phyloP scores from a whole-genome alignment of 176 grass and related monocot species.

The Oryza glumipatula region DNA sequence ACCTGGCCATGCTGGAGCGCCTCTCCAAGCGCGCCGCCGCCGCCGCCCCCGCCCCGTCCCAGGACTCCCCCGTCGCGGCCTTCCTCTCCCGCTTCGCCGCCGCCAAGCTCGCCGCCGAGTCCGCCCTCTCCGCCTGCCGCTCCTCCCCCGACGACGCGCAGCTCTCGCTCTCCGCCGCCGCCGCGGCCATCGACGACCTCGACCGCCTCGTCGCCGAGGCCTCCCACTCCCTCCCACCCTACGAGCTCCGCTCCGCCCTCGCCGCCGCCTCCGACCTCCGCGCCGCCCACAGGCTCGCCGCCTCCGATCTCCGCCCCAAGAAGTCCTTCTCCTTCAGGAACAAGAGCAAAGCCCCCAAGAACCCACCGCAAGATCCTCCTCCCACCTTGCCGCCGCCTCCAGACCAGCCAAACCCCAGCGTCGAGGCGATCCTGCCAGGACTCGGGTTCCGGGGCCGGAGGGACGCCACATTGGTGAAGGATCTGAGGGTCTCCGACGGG shows the following conservation, averaged over 20 bases:
- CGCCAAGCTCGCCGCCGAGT: slow-evolving; percentile 59
- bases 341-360: slow-evolving; percentile 61
- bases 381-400: slow-evolving; percentile 4
- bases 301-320: slow-evolving; percentile 57
- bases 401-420: slow-evolving; percentile 16
- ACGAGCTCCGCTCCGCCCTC: slow-evolving; percentile 77
- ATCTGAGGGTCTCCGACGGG: slow-evolving; percentile 61
- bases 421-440: slow-evolving; percentile 43
- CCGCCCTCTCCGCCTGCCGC: slow-evolving; percentile 58
- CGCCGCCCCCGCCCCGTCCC: slow-evolving; percentile 13
- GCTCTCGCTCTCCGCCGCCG: slow-evolving; percentile 39
- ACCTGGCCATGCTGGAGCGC: slow-evolving; percentile 80
- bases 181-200: slow-evolving; percentile 58
- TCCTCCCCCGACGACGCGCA: slow-evolving; percentile 11
- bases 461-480: slow-evolving; percentile 67
- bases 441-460: slow-evolving; percentile 65
- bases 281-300: slow-evolving; percentile 51
- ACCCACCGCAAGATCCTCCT: slow-evolving; percentile 35
- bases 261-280: slow-evolving; percentile 67
- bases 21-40: slow-evolving; percentile 59
- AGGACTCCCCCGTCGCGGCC: slow-evolving; percentile 35
- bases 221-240: slow-evolving; percentile 72
- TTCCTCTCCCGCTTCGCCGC: slow-evolving; percentile 61
- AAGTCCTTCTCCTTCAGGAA: slow-evolving; percentile 93
- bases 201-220: slow-evolving; percentile 72